Evolutionary conservation across 2,329 filamentous ascomycete species (phyloP), one percentile per base, ranked within the genome.

Genomic region (Chrysoporthe puriensis): DNA sequence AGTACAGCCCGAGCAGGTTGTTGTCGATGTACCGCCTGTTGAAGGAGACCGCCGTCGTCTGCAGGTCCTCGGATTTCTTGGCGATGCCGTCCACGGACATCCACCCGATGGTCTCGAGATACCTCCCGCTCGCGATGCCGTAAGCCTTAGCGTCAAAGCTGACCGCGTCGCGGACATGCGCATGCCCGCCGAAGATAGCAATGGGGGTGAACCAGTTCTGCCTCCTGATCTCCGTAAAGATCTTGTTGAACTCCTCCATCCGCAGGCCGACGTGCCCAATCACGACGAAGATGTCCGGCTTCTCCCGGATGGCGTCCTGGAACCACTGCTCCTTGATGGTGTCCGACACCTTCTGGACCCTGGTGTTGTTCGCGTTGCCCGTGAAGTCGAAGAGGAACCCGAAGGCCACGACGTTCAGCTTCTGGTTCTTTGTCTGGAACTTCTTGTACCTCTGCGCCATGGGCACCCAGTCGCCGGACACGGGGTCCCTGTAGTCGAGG

Each of bases 331-430:
- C 89, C 75, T 92, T 88, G 73, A 98, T 85, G 0, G 93, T 91
- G 9, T 96, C 86, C 72, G 91, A 88, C 2, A 97, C 94, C 0
- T 86, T 87, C 72, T 93, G 89, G 0, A 98, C 92, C 3, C 93
- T 83, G 0, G 93, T 97, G 77, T 98, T 98, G 77, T 97, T 96
- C 66, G 91, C 91, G 77, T 97, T 97, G 21, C 90, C 89, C 0
- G 87, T 92, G 74, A 99, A 99, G 79, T 99, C 90, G 78, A 97
- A 99, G 3, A 99, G 81, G 78, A 99, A 98, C 2, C 96, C 96
- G 77, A 99, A 94, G 0, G 95, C 92, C 61, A 97, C 83, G 67
- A 99, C 88, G 18, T 91, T 87, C 69, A 97, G 89, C 4, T 91
- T 91, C 72, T 93, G 92, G 72, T 96, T 93, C 82, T 94, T 94